phyloP scores from a whole-genome alignment of 495 filamentous ascomycete genomes.

The Penicillium manginii region DNA sequence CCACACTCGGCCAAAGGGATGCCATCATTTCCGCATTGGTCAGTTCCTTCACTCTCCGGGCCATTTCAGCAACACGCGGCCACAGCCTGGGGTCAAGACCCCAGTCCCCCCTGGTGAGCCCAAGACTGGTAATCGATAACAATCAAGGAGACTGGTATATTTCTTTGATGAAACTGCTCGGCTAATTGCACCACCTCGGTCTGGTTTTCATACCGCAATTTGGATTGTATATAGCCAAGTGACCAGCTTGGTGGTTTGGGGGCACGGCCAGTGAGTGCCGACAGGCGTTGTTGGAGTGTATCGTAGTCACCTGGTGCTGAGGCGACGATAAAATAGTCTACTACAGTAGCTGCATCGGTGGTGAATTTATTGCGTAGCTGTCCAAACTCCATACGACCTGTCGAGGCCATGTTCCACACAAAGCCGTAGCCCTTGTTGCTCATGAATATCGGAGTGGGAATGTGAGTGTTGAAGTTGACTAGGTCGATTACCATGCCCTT shows the following conservation, averaged over 20 bases:
- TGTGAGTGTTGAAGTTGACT: constrained; percentile 34
- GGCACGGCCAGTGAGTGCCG: constrained; percentile 31
- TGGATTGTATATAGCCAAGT: constrained; percentile 38
- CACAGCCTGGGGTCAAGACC: constrained; percentile 31
- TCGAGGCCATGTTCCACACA: constrained; percentile 35
- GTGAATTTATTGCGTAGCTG: constrained; percentile 28
- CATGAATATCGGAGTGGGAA: constrained; percentile 33
- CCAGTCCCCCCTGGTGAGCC: constrained; percentile 42
- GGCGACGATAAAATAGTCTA: constrained; percentile 33
- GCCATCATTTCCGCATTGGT: constrained; percentile 39
- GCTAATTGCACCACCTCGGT: constrained; percentile 30
- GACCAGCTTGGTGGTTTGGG: constrained; percentile 34
- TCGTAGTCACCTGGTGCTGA: constrained; percentile 29
- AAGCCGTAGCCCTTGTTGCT: constrained; percentile 36
- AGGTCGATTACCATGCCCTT: constrained; percentile 32
- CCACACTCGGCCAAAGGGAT: constrained; percentile 38
- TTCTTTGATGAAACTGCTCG: constrained; percentile 21
- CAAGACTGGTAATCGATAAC: constrained; percentile 41
- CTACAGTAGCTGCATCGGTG: constrained; percentile 26
- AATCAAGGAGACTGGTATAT: constrained; percentile 34
- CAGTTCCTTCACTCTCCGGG: constrained; percentile 29
- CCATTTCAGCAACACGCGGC: constrained; percentile 30
- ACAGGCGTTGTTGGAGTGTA: constrained; percentile 29
- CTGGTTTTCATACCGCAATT: constrained; percentile 40
- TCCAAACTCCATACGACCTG: constrained; percentile 35